Base-by-base conservation (phyloP, 441 rosid genomes). In the Monsonia emarginata region DNA sequence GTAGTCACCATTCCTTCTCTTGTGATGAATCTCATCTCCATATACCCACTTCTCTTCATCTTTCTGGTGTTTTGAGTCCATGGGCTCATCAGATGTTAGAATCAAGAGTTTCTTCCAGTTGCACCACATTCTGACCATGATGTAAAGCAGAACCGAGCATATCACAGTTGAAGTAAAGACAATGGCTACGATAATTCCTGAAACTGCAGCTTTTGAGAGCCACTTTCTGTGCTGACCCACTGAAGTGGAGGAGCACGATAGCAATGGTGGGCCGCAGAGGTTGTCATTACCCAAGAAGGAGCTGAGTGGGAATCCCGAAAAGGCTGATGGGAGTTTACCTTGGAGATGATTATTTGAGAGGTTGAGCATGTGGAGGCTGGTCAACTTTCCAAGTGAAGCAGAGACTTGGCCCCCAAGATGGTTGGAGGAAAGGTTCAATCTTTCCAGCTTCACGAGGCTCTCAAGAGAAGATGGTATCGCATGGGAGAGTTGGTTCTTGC, bases 321-420 rank as follows among this genome's bases (percentile, higher is more conserved):
- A 86, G 6, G 75, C 65, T 21, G 78, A 62, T 27, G 90, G 92
- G 18, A 93, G 62, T 27, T 81, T 81, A 13, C 98, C 98, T 2
- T 78, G 71, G 5, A 93, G 86, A 69, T 81, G 77, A 76, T 93
- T 93, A 65, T 79, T 76, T 46, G 98, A 93, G 80, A 93, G 76
- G 82, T 88, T 85, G 52, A 93, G 80, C 76, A 70, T 30, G 72
- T 82, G 87, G 58, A 93, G 88, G 77, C 98, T 93, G 3, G 85
- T 87, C 76, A 93, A 85, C 62, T 86, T 85, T 19, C 80, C 84
- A 0, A 93, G 88, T 40, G 85, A 82, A 64, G 70, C 42, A 0
- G 97, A 94, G 61, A 90, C 79, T 59, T 81, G 72, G 63, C 95
- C 97, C 40, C 72, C 70, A 34, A 93, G 95, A 63, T 76, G 73